Conservation (phyloP, 345 rosid species). For the Ceriops tagal region DNA sequence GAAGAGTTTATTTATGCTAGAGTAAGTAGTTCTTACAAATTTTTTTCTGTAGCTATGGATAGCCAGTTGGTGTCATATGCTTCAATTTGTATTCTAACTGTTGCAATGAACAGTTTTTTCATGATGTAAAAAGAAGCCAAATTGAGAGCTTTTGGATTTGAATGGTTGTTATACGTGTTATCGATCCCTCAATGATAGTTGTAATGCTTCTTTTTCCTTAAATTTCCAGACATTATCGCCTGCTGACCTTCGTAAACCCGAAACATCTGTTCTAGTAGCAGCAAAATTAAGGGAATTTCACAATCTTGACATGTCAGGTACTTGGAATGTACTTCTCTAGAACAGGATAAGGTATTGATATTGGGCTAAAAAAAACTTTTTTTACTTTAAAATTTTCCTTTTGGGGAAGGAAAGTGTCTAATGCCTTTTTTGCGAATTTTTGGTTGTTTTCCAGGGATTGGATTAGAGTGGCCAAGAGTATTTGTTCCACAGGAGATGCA, state of each 20-base stretch:
- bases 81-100: too few species aligned
- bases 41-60: background rate
- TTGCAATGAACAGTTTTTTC: too few species aligned
- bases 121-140: too few species aligned
- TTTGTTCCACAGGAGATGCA: slow-evolving; percentile 49
- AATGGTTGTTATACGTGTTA: too few species aligned
- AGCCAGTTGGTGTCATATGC: background rate
- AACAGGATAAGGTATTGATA: slow-evolving; percentile 59
- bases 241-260: slow-evolving; percentile 62
- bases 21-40: slow-evolving; percentile 32
- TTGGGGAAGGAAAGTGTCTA: background rate
- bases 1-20: slow-evolving; percentile 93
- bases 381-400: background rate
- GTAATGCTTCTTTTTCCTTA: background rate
- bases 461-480: slow-evolving; percentile 53
- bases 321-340: slow-evolving; percentile 56
- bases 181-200: too few species aligned
- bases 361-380: background rate
- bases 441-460: slow-evolving; percentile 39
- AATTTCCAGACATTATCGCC: slow-evolving; percentile 81
- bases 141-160: too few species aligned
- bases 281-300: slow-evolving; percentile 82
- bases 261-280: slow-evolving; percentile 63
- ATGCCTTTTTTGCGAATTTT: background rate
- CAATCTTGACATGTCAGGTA: slow-evolving; percentile 75